Base-by-base conservation (phyloP, 2,329 filamentous ascomycete genomes). In the Fonsecaea erecta region DNA sequence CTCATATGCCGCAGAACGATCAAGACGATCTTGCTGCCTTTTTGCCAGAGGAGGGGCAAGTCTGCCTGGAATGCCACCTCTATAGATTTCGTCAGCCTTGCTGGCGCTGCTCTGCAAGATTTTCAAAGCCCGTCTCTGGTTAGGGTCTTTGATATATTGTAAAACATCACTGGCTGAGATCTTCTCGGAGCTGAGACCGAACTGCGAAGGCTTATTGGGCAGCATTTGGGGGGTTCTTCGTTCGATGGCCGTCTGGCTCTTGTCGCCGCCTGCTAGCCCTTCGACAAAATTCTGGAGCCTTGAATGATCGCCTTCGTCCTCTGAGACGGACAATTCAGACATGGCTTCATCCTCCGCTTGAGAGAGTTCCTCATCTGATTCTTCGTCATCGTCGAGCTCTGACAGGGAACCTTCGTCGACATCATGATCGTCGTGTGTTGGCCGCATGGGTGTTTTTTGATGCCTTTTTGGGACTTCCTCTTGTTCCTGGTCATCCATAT, bases 11-110 rank as follows among this genome's bases (percentile, higher is more conserved):
- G 88, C 92, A 59, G 83, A 82, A 58, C 95, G 91, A 73, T 96
- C 90, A 16, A 97, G 79, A 56, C 88, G 88, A 74, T 93, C 93
- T 77, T 98, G 94, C 72, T 96, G 90, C 66, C 93, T 86, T 75
- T 91, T 93, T 1, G 92, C 87, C 4, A 97, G 83, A 14, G 94
- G 93, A 1, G 93, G 90, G 32, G 90, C 88, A 3, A 98, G 84
- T 77, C 92, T 96, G 60, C 88, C 86, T 28, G 84, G 81, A 37
- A 86, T 80, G 16, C 85, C 84, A 72, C 82, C 65, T 21, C 80
- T 77, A 67, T 82, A 87, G 70, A 81, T 87, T 81, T 77, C 81
- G 74, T 55, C 77, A 75, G 73, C 83, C 65, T 78, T 78, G 70
- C 86, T 87, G 53, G 85, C 81, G 70, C 89, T 86, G 73, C 86